Evolutionary conservation across 805 yeast species (phyloP).

Genomic region (Wickerhamiella slavikovae): DNA sequence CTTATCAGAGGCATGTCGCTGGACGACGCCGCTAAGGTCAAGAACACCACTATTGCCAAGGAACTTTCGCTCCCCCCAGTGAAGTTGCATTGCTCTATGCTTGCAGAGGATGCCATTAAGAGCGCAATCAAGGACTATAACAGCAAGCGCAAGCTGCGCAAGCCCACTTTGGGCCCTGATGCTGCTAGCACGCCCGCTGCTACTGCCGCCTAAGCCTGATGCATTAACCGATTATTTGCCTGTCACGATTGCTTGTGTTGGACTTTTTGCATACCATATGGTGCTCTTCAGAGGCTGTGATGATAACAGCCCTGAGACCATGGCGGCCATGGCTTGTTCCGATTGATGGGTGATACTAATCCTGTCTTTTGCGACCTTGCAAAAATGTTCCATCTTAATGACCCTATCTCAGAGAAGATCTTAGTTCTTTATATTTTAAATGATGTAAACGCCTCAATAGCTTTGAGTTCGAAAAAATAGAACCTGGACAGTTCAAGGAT

Average conservation of each 20-base stretch:
- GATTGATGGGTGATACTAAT: no score
- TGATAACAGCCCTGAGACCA: no score
- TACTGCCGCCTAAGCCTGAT: slow-evolving; percentile 2
- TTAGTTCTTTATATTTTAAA: no score
- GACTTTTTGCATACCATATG: slow-evolving; percentile 53
- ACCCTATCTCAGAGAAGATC: no score
- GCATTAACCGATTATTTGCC: no score
- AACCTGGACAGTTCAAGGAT: no score
- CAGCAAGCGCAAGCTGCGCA: slow-evolving; percentile 40
- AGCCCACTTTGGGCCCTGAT: slow-evolving; percentile 43
- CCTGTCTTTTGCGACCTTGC: no score
- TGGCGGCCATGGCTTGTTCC: no score
- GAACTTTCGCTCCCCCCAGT: slow-evolving; percentile 93
- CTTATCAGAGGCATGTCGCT: slow-evolving; percentile 84
- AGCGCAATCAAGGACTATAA: slow-evolving; percentile 90
- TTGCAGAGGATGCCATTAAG: slow-evolving; percentile 97
- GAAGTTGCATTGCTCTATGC: slow-evolving; percentile 92
- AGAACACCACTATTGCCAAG: slow-evolving; percentile 85
- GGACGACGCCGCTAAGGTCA: slow-evolving; percentile 82
- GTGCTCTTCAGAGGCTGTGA: slow-evolving; percentile 38
- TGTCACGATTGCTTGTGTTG: no score
- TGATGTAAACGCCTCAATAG: no score
- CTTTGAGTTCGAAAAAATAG: no score
- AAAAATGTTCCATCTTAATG: no score
- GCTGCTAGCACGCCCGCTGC: slow-evolving; percentile 18